Evolutionary conservation across 805 yeast genomes (phyloP).

Genomic region (Danielia oregonensis): DNA sequence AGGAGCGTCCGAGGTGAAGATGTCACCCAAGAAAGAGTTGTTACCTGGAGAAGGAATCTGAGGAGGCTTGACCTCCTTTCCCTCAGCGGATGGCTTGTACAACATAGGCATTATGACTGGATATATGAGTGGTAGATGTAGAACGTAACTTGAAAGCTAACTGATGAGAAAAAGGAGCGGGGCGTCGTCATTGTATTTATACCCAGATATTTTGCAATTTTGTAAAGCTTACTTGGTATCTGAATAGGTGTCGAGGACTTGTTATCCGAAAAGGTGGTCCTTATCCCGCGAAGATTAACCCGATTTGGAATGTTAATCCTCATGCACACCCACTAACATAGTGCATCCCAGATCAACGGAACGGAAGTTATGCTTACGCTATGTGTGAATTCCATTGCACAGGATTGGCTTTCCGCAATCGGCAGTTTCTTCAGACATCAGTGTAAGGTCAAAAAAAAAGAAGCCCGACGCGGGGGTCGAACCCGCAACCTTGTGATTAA

Average conservation of each 20-base stretch:
- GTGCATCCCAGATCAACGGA: no score
- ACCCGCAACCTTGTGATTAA: slow-evolving; percentile 28
- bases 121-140: not conserved
- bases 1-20: slow-evolving; percentile 58
- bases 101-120: slow-evolving; percentile 47
- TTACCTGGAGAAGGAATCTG: slow-evolving; percentile 60
- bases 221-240: no score
- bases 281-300: not conserved
- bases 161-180: not conserved
- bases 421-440: no score
- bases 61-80: slow-evolving; percentile 52
- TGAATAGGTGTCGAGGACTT: not conserved
- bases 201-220: no score
- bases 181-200: no score
- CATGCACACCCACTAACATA: no score
- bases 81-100: slow-evolving; percentile 51
- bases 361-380: no score
- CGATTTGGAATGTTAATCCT: not conserved
- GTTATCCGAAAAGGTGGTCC: not conserved
- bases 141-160: not conserved
- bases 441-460: slow-evolving; percentile 1
- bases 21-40: slow-evolving; percentile 68
- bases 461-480: slow-evolving; percentile 20
- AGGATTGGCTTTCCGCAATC: no score
- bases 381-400: no score